Conservation (phyloP, 1,284 basidiomycete species). For the Pseudozyma hubeiensis region DNA sequence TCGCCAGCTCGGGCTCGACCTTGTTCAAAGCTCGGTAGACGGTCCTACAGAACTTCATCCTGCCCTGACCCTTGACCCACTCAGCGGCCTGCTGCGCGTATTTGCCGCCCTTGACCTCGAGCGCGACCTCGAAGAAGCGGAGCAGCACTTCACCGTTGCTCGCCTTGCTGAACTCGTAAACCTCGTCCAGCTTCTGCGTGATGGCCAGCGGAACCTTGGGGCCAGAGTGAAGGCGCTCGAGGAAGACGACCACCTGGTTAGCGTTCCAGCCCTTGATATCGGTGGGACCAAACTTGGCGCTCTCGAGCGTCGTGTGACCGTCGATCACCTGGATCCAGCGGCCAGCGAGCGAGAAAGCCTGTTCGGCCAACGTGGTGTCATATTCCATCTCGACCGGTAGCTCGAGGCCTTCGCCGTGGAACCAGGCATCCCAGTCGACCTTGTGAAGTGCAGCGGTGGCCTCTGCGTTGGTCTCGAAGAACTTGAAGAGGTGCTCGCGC, state of each 20-base stretch:
- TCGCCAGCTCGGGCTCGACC: constrained; percentile 77
- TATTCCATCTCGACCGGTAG: constrained; percentile 86
- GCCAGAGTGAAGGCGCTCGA: constrained; percentile 71
- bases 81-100: constrained; percentile 71
- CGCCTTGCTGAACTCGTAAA: constrained; percentile 69
- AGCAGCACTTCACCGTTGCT: constrained; percentile 71
- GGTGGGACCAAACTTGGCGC: constrained; percentile 33
- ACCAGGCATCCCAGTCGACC: constrained; percentile 82
- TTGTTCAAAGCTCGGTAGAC: constrained; percentile 71
- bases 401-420: constrained; percentile 81
- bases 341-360: constrained; percentile 76
- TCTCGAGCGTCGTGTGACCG: constrained; percentile 16
- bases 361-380: constrained; percentile 81
- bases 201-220: constrained; percentile 64
- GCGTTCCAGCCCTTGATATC: constrained; percentile 65
- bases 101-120: constrained; percentile 69
- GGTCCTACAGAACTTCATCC: constrained; percentile 71
- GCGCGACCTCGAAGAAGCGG: constrained; percentile 72
- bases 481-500: constrained; percentile 88
- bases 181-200: constrained; percentile 69
- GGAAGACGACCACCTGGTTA: constrained; percentile 71
- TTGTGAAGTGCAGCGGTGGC: constrained; percentile 73
- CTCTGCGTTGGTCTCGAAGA: constrained; percentile 72
- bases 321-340: constrained; percentile 75
- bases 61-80: constrained; percentile 72